These are phyloP conservation scores for Candida khao-thaluensis DNA, from an alignment of 805 yeast species.

Conservation along the genomic window DNA sequence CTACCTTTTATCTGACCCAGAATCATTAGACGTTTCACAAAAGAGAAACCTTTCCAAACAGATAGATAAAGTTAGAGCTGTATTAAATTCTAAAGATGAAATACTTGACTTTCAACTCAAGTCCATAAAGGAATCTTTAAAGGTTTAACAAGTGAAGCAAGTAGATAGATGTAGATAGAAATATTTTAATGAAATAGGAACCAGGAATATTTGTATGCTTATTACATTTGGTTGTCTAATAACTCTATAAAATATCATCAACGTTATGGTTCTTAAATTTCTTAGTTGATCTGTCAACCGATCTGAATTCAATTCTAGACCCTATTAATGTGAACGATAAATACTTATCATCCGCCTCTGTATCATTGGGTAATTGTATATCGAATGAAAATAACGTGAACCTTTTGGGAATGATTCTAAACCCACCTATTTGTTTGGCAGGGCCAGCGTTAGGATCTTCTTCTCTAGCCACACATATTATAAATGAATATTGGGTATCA, in stretches of 20 bases:
- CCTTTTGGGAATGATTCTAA: conserved; percentile 64
- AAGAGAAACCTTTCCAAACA: background rate
- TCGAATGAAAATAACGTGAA: conserved; percentile 62
- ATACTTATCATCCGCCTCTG: conserved; percentile 29
- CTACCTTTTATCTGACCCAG: conserved; percentile 1
- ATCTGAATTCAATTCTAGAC: conserved; percentile 69
- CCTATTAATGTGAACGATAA: conserved; percentile 71
- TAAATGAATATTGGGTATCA: conserved; percentile 76
- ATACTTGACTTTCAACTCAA: conserved; percentile 4
- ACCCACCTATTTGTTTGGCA: conserved; percentile 53
- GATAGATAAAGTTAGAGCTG: background rate
- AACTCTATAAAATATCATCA: conserved; percentile 49
- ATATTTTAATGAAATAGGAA: too few relatives aligned
- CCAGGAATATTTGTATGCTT: too few relatives aligned
- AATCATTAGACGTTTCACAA: background rate
- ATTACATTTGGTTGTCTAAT: too few relatives aligned
- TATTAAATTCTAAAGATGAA: background rate
- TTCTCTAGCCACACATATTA: conserved; percentile 52
- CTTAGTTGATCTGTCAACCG: conserved; percentile 77
- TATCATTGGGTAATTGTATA: conserved; percentile 22
- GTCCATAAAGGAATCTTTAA: background rate
- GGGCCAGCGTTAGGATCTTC: conserved; percentile 23
- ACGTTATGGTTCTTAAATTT: conserved; percentile 82
- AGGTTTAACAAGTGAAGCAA: background rate
- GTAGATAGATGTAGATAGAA: too few relatives aligned